Evolutionary conservation across 257 asterid genomes (phyloP), one percentile per base, ranked within the genome.

Genomic region (Avicennia marina): DNA sequence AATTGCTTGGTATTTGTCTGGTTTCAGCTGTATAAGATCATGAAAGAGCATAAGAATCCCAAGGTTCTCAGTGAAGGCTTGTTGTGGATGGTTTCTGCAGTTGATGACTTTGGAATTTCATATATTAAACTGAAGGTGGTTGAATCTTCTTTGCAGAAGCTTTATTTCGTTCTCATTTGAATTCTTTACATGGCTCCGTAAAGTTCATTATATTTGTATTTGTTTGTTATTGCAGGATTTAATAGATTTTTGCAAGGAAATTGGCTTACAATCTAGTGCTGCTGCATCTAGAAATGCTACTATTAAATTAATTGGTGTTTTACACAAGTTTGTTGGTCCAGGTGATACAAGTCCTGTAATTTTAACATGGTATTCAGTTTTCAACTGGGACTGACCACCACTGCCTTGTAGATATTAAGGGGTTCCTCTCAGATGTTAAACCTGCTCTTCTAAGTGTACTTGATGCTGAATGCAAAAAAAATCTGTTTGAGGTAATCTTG

Each of bases 41-140:
- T 86, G 95, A 93, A 93, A 77, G 97, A 93, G 78, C 99, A 93
- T 78, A 93, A 93, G 78, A 93, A 93, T 64, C 99, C 99, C 31
- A 93, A 93, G 73, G 97, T 93, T 69, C 95, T 93, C 7, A 93
- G 99, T 62, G 99, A 93, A 74, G 99, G 99, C 66, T 61, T 93
- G 60, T 43, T 71, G 70, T 93, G 99, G 99, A 86, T 93, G 93
- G 97, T 89, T 63, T 82, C 90, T 10, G 95, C 94, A 0, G 81
- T 93, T 31, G 97, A 89, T 27, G 97, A 93, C 75, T 93, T 93
- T 66, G 97, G 99, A 40, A 65, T 81, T 68, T 84, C 90, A 41
- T 75, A 60, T 77, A 72, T 89, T 65, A 89, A 84, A 72, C 76
- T 93, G 70, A 89, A 93, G 99, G 97, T 86, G 45, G 62, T 40